Percentiles rank a stretch among this genome's conserved stretches.
Evolutionary conservation across 2,329 filamentous ascomycete species (phyloP).

Genomic region (Diplodia intermedia): DNA sequence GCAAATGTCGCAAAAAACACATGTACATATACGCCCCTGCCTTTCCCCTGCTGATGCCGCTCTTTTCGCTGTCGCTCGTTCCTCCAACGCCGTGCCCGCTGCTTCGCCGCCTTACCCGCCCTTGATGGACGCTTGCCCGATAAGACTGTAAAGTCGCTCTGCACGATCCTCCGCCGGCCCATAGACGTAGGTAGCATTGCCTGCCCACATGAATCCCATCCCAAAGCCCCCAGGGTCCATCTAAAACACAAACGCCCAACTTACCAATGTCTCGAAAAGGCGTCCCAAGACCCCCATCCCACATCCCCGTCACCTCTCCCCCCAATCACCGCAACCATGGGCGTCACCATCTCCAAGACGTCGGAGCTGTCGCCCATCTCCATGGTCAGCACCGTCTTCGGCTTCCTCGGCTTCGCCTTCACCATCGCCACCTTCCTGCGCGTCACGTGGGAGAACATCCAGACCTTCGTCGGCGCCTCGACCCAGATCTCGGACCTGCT

Average conservation of each 20-base stretch:
- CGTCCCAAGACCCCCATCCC: neutral
- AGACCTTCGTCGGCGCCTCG: slow-evolving; percentile 47
- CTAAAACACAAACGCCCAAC: neutral
- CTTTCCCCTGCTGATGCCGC: neutral
- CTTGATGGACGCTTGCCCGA: slow-evolving; percentile 5
- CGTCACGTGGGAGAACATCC: slow-evolving; percentile 51
- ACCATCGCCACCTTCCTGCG: slow-evolving; percentile 52
- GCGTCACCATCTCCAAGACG: slow-evolving; percentile 41
- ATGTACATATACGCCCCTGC: slow-evolving; percentile 17
- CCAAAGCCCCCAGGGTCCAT: no score
- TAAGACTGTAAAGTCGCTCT: slow-evolving; percentile 8
- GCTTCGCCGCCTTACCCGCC: neutral
- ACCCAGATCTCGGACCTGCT: slow-evolving; percentile 50
- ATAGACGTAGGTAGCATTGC: slow-evolving; percentile 12
- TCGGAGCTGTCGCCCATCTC: slow-evolving; percentile 45
- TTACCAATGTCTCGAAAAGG: neutral
- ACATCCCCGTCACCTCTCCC: neutral
- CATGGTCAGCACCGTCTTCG: slow-evolving; percentile 47
- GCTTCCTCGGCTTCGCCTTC: slow-evolving; percentile 54
- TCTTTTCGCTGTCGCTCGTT: neutral
- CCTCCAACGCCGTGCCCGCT: neutral
- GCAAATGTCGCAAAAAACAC: slow-evolving; percentile 7
- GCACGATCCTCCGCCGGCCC: neutral
- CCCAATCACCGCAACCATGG: slow-evolving; percentile 38
- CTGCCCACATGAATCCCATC: no score